Base-by-base conservation (phyloP, 495 filamentous ascomycete genomes). In the Talaromyces borbonicus region DNA sequence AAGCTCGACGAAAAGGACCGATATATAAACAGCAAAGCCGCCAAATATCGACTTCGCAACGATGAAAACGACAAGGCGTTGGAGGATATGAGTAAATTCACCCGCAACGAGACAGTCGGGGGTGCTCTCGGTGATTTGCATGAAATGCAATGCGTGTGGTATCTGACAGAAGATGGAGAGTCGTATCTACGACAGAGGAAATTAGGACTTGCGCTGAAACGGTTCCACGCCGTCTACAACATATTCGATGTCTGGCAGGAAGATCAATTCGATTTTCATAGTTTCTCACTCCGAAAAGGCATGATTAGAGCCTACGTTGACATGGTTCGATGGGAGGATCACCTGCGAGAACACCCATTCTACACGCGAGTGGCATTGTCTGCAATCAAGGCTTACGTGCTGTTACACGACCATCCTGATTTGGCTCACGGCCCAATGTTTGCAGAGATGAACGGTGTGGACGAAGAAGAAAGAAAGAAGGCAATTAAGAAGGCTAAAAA, bases 101-200 rank as follows among this genome's bases (percentile, higher is more conserved):
- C 92, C 0, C 75, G 90, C 27, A 87, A 85, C 41, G 92, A 99
- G 53, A 84, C 87, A 4, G 75, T 81, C 9, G 90, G 88, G 11
- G 93, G 92, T 1, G 82, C 92, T 20, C 63, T 97, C 25, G 85
- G 83, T 31, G 92, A 99, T 62, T 78, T 99, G 14, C 80, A 88
- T 45, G 92, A 99, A 50, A 97, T 99, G 93, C 92, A 99, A 62
- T 95, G 93, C 57, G 80, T 95, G 49, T 99, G 92, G 92, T 99
- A 82, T 61, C 62, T 97, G 52, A 90, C 85, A 16, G 92, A 99
- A 64, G 93, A 97, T 61, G 92, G 87, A 22, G 85, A 95, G 65
- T 78, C 90, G 0, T 92, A 90, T 60, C 63, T 85, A 43, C 84
- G 92, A 19, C 86, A 90, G 60, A 79, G 79, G 52, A 87, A 89